Conservation (phyloP, 768 basidiomycete genomes). For the Rhizopogon vinicolor region DNA sequence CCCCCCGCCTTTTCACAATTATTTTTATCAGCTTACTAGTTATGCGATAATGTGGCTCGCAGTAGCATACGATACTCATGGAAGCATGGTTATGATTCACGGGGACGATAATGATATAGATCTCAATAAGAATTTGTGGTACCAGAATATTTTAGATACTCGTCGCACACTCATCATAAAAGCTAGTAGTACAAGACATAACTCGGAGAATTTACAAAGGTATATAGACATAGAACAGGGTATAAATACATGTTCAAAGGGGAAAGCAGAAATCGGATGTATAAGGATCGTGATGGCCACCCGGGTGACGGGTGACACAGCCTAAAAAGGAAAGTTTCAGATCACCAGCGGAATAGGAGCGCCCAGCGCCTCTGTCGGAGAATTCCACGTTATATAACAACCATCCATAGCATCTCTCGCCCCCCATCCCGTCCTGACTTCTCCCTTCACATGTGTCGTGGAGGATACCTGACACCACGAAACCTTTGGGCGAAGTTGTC, state of each 20-base stretch:
- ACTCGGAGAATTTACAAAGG: too few species aligned
- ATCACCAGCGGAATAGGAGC: too few species aligned
- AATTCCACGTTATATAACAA: not conserved
- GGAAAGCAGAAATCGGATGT: too few species aligned
- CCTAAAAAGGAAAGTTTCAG: too few species aligned
- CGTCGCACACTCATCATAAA: not conserved
- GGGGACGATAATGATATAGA: not conserved
- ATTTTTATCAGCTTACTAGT: not conserved
- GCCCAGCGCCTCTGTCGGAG: not conserved
- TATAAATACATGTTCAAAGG: too few species aligned
- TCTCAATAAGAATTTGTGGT: not conserved
- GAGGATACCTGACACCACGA: not conserved
- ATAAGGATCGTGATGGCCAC: too few species aligned
- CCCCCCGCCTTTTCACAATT: not conserved
- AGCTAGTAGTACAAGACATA: not conserved
- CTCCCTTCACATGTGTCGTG: not conserved
- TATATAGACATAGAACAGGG: too few species aligned
- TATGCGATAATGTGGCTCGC: conserved; percentile 2
- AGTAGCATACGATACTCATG: not conserved
- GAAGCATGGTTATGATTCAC: not conserved
- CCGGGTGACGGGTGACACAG: too few species aligned
- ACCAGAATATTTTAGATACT: not conserved
- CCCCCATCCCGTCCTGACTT: not conserved
- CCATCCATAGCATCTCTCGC: not conserved
- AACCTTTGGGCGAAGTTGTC: conserved; percentile 22